Evolutionary conservation across 1,139 yeast genomes (phyloP).

Genomic region (Suhomyces bolitotheri): DNA sequence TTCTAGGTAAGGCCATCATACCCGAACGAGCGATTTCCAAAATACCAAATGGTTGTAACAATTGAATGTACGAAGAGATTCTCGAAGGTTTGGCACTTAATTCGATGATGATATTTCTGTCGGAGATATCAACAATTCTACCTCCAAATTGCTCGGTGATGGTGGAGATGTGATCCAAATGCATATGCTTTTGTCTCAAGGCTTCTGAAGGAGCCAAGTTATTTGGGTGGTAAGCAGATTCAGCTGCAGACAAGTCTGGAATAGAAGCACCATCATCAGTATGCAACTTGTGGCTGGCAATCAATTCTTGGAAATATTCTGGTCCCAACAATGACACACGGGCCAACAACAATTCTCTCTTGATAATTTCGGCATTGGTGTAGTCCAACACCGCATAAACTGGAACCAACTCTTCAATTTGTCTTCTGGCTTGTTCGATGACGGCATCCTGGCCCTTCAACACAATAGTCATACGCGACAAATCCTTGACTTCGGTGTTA

Average conservation of each 20-base stretch:
- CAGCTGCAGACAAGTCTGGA: slow-evolving; percentile 52
- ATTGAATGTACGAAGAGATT: slow-evolving; percentile 79
- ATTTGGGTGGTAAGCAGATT: slow-evolving; percentile 76
- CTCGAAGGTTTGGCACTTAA: slow-evolving; percentile 92
- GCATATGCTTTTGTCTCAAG: slow-evolving; percentile 88
- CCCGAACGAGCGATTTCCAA: slow-evolving; percentile 97
- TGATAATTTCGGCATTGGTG: slow-evolving; percentile 84
- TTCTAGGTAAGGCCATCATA: slow-evolving; percentile 97
- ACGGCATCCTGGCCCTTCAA: slow-evolving; percentile 94
- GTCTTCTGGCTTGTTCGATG: slow-evolving; percentile 98
- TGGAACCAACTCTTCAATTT: slow-evolving; percentile 95
- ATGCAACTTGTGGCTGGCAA: slow-evolving; percentile 76
- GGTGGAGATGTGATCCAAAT: slow-evolving; percentile 79
- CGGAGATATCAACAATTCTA: slow-evolving; percentile 85
- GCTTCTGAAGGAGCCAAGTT: slow-evolving; percentile 91
- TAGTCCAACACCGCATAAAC: slow-evolving; percentile 97
- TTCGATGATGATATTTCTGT: slow-evolving; percentile 92
- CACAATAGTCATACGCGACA: slow-evolving; percentile 95
- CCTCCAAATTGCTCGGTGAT: slow-evolving; percentile 90
- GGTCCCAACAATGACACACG: slow-evolving; percentile 93
- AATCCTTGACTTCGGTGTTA: slow-evolving; percentile 92
- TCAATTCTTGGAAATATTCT: slow-evolving; percentile 92
- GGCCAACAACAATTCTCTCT: slow-evolving; percentile 86
- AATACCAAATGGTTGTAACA: slow-evolving; percentile 93
- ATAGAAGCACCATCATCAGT: slow-evolving; percentile 38